Conservation (phyloP, 2,329 filamentous ascomycete species). For the Helminthosporium solani region DNA sequence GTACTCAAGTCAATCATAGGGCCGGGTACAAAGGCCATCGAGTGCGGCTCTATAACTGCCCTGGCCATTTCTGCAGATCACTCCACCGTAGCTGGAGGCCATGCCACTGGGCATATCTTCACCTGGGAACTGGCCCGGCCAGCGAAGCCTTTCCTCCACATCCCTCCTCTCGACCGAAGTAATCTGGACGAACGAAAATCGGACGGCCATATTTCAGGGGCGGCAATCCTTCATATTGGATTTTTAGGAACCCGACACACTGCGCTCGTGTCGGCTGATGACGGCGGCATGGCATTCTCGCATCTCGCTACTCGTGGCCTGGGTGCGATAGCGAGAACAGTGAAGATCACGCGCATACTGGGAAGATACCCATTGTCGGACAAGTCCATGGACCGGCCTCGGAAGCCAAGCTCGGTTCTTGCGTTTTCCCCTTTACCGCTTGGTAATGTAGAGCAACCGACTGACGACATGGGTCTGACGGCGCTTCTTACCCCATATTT, state of each 20-base stretch:
- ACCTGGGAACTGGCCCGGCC: slow-evolving; percentile 89
- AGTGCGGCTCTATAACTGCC: slow-evolving; percentile 83
- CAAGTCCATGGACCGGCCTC: slow-evolving; percentile 61
- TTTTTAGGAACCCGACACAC: slow-evolving; percentile 93
- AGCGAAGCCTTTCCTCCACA: slow-evolving; percentile 84
- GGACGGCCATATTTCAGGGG: slow-evolving; percentile 80
- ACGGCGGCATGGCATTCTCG: slow-evolving; percentile 96
- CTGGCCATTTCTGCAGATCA: slow-evolving; percentile 92
- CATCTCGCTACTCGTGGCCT: slow-evolving; percentile 91
- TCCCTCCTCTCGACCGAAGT: slow-evolving; percentile 70
- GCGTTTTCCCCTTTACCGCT: slow-evolving; percentile 88
- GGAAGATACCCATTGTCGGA: slow-evolving; percentile 81
- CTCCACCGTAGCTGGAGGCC: slow-evolving; percentile 84
- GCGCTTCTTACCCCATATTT: slow-evolving; percentile 95
- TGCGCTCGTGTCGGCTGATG: slow-evolving; percentile 90
- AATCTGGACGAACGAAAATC: slow-evolving; percentile 64
- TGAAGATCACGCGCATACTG: slow-evolving; percentile 87
- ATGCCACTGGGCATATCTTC: slow-evolving; percentile 88
- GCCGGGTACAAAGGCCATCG: slow-evolving; percentile 87
- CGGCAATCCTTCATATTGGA: slow-evolving; percentile 83
- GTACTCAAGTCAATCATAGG: slow-evolving; percentile 92
- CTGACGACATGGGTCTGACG: slow-evolving; percentile 84
- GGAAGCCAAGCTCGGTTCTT: slow-evolving; percentile 92
- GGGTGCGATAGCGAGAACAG: slow-evolving; percentile 77
- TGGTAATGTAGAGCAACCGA: slow-evolving; percentile 88